Evolutionary conservation across 805 yeast genomes (phyloP).

Genomic region (Candida sphagnicola): DNA sequence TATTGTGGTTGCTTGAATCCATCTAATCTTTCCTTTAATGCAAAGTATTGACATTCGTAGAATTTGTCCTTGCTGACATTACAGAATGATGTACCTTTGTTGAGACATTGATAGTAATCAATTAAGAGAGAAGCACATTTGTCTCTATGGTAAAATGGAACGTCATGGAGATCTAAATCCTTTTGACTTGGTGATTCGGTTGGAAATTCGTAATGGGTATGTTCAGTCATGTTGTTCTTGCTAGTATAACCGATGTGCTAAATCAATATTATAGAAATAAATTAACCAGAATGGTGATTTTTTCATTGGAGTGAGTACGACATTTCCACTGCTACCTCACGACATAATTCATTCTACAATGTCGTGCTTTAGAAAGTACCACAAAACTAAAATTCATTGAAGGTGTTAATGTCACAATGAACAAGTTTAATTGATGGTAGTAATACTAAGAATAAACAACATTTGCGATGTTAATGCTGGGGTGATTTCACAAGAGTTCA

Average conservation of each 20-base stretch:
- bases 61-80: conserved; percentile 37
- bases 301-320: background rate
- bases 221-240: conserved; percentile 6
- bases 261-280: background rate
- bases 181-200: conserved; percentile 16
- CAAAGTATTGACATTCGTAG: conserved; percentile 41
- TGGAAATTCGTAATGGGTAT: conserved; percentile 5
- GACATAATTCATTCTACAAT: too few relatives aligned
- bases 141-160: conserved; percentile 43
- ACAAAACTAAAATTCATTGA: too few relatives aligned
- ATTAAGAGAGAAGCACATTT: conserved; percentile 42
- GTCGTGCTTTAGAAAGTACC: too few relatives aligned
- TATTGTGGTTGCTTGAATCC: conserved; percentile 12
- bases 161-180: conserved; percentile 38
- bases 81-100: conserved; percentile 41
- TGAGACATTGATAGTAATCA: conserved; percentile 39
- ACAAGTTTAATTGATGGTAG: background rate
- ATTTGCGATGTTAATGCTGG: background rate
- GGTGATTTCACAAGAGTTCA: too few relatives aligned
- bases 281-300: background rate
- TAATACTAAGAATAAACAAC: too few relatives aligned
- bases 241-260: background rate
- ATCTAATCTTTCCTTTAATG: conserved; percentile 41
- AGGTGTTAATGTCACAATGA: too few relatives aligned
- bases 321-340: conserved; percentile 3